Conservation (phyloP, 495 filamentous ascomycete species). For the Hypoxylon crocopeplum region DNA sequence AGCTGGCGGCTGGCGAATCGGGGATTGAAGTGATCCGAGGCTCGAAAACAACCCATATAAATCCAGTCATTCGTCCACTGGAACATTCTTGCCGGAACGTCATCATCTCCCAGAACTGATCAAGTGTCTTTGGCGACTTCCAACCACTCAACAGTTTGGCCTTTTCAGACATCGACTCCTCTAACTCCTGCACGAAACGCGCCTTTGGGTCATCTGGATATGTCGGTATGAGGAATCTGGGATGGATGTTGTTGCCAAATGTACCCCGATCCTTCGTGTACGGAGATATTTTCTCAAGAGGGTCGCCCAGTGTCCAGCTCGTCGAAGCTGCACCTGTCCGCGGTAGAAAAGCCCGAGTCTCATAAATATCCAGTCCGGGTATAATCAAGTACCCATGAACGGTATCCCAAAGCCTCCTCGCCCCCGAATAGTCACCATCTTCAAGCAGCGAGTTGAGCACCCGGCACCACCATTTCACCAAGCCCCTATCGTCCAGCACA, state of each 20-base stretch:
- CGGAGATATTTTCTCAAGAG: constrained; percentile 65
- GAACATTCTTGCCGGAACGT: constrained; percentile 95
- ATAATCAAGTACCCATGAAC: constrained; percentile 81
- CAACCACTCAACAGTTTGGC: constrained; percentile 62
- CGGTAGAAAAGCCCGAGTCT: constrained; percentile 69
- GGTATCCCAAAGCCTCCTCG: constrained; percentile 41
- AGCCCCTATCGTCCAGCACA: constrained; percentile 85
- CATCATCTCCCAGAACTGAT: constrained; percentile 99
- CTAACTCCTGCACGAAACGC: constrained; percentile 85
- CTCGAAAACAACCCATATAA: constrained; percentile 89
- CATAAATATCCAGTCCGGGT: constrained; percentile 79
- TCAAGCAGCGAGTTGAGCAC: constrained; percentile 79
- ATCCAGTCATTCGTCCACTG: constrained; percentile 86
- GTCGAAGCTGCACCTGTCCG: constrained; percentile 50
- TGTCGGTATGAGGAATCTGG: constrained; percentile 83
- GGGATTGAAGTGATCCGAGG: constrained; percentile 31
- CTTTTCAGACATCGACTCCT: constrained; percentile 72
- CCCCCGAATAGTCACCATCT: constrained; percentile 41
- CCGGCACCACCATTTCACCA: constrained; percentile 95
- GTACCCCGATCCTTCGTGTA: constrained; percentile 64
- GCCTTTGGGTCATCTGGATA: constrained; percentile 98
- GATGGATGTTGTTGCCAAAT: constrained; percentile 59
- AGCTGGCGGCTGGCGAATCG: not conserved
- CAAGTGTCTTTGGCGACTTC: constrained; percentile 80
- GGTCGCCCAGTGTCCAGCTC: constrained; percentile 63